A percentile compares a stretch with the other conserved stretches of the same genome.
These are phyloP conservation scores for Peniophora sp. DNA, from an alignment of 1,284 basidiomycete species.

Conservation along the genomic window DNA sequence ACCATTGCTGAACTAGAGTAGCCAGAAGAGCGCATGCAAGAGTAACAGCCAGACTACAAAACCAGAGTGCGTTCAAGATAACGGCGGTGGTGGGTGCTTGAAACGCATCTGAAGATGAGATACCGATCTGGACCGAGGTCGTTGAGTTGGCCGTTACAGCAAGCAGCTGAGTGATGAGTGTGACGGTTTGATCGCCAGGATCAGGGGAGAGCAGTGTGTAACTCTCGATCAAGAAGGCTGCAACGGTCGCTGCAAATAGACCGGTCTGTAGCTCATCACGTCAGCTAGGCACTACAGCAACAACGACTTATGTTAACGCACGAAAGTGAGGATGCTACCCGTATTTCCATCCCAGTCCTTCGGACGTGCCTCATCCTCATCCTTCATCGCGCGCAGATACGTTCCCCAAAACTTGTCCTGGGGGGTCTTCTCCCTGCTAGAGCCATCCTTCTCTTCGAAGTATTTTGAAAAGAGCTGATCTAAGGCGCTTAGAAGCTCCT, in stretches of 20 bases:
- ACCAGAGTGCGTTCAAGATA: not conserved
- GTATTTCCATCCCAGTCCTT: conserved; percentile 7
- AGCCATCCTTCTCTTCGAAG: too few species aligned
- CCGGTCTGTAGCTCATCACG: conserved; percentile 14
- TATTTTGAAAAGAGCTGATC: too few species aligned
- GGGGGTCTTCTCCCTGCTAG: too few species aligned
- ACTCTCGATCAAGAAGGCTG: conserved; percentile 18
- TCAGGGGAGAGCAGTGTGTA: conserved; percentile 14
- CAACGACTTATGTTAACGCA: not conserved
- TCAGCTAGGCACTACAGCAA: not conserved
- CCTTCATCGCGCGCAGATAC: too few species aligned
- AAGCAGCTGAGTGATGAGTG: conserved; percentile 12
- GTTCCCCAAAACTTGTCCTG: too few species aligned
- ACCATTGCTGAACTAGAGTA: not conserved
- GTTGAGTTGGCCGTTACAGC: not conserved
- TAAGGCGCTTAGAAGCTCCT: too few species aligned
- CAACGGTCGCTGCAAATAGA: conserved; percentile 19
- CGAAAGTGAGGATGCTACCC: conserved; percentile 9
- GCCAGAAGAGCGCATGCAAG: conserved; percentile 2
- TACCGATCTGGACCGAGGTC: not conserved
- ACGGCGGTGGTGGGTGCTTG: not conserved
- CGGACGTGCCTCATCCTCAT: too few species aligned
- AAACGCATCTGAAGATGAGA: not conserved
- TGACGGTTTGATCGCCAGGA: conserved; percentile 6
- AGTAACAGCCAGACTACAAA: not conserved